Evolutionary conservation across 768 basidiomycete genomes (phyloP), one percentile per base, ranked within the genome.

Genomic region (Fomitopsis pulvina): DNA sequence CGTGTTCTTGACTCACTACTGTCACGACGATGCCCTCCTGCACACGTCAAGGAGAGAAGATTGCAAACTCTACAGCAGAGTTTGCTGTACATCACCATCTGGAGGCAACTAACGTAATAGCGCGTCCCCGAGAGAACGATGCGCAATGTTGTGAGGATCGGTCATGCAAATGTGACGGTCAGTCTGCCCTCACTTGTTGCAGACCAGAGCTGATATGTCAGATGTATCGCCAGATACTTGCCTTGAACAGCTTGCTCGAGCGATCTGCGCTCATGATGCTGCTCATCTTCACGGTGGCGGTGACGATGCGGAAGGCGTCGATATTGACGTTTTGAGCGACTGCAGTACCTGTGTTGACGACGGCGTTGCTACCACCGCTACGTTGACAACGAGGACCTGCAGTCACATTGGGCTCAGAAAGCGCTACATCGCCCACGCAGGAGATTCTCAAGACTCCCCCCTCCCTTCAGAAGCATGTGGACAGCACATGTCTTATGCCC

Each of bases 201-300:
- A 28, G 22, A 26, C 32, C 14, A 37, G 18, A 5, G 4, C 14
- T 18, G 14, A 6, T 16, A 37, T 37, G 16, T 44, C 29, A 34
- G n/a, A 11, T 25, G 10, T 24, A 11, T 2, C 5, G 22, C 3
- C 34, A 64, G 63, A 64, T 45, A 11, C 47, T 1, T 64, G 63
- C 39, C 44, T 64, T 21, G 58, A 62, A 26, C 34, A 62, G 32
- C 57, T 64, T 1, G 63, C 63, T 2, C 49, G 57, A 29, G 60
- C 56, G 20, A 60, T 64, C 10, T 64, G 63, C 45, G 60, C 59
- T 9, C 54, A 61, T 21, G 61, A 64, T 39, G 59, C 60, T 47
- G 56, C 41, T 16, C 59, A 61, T 32, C 45, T 63, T 10, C 63
- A 64, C 39, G 34, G 25, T n/a, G n/a, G n/a, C n/a, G n/a, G n/a